Conservation (phyloP, 148 eudicot species). For the Euryodendron excelsum region DNA sequence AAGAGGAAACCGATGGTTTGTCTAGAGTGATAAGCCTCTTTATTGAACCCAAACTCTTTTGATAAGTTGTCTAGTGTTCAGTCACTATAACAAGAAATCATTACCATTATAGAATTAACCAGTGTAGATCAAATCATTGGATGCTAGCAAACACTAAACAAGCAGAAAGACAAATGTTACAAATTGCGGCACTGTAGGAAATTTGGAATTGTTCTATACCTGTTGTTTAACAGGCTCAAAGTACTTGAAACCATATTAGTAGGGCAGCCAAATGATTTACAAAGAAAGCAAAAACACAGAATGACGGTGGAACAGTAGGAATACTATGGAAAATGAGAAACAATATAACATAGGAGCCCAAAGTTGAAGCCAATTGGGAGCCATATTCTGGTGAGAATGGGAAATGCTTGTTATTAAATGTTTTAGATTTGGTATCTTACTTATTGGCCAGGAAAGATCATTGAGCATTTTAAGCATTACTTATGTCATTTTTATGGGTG, state of each 20-base stretch:
- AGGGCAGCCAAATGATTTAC: neutral
- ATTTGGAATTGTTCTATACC: neutral
- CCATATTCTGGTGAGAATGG: too few species aligned
- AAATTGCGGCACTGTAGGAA: neutral
- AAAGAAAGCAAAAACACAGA: neutral
- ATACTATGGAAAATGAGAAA: neutral
- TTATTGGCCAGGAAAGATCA: too few species aligned
- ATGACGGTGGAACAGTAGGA: neutral
- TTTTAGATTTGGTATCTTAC: too few species aligned
- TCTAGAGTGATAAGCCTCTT: neutral
- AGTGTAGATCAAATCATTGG: neutral
- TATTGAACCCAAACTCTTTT: neutral
- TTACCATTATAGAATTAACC: neutral
- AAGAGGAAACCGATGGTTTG: neutral
- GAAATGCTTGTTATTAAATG: too few species aligned
- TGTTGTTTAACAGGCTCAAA: constrained; percentile 6
- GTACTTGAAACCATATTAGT: neutral
- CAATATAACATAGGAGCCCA: too few species aligned
- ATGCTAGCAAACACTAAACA: neutral
- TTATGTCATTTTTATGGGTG: too few species aligned
- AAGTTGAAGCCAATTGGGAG: too few species aligned
- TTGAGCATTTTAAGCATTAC: too few species aligned
- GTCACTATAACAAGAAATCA: neutral
- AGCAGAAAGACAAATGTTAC: neutral
- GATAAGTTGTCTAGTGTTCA: neutral